phyloP scores from a whole-genome alignment of 2,329 filamentous ascomycete species.

The Pestalotiopsis sp. region DNA sequence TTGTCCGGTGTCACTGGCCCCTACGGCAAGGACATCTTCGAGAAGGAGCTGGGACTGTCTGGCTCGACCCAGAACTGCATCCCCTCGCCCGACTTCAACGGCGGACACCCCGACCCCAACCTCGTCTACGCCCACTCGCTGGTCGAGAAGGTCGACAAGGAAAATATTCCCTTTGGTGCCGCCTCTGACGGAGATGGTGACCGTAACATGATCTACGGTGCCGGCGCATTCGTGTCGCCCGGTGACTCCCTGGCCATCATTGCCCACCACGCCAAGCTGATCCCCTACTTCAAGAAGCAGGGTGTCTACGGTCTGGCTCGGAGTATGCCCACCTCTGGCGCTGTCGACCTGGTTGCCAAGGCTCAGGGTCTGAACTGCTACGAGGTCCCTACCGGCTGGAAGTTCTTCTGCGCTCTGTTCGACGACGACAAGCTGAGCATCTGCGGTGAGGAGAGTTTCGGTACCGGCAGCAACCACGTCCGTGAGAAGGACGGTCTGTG shows the following conservation, averaged over 20 bases:
- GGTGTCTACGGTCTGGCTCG: constrained; percentile 94
- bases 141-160: constrained; percentile 90
- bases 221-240: constrained; percentile 93
- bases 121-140: constrained; percentile 90
- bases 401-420: constrained; percentile 97
- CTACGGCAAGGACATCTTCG: constrained; percentile 93
- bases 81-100: constrained; percentile 92
- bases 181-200: constrained; percentile 97
- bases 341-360: constrained; percentile 94
- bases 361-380: constrained; percentile 90
- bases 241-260: constrained; percentile 98
- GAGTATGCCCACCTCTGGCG: constrained; percentile 96
- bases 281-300: constrained; percentile 98
- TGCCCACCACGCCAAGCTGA: constrained; percentile 92
- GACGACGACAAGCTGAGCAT: constrained; percentile 96
- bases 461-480: constrained; percentile 97
- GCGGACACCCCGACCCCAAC: constrained; percentile 97
- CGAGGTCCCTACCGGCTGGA: constrained; percentile 98
- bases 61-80: constrained; percentile 85
- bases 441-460: constrained; percentile 97
- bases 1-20: constrained; percentile 93
- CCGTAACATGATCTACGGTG: constrained; percentile 99
- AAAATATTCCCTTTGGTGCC: constrained; percentile 91
- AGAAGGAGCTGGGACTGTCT: constrained; percentile 85
- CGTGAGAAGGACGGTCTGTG: constrained; percentile 98